These are phyloP conservation scores for Delphinella strobiligena DNA, from an alignment of 2,329 filamentous ascomycete genomes.

Conservation along the genomic window DNA sequence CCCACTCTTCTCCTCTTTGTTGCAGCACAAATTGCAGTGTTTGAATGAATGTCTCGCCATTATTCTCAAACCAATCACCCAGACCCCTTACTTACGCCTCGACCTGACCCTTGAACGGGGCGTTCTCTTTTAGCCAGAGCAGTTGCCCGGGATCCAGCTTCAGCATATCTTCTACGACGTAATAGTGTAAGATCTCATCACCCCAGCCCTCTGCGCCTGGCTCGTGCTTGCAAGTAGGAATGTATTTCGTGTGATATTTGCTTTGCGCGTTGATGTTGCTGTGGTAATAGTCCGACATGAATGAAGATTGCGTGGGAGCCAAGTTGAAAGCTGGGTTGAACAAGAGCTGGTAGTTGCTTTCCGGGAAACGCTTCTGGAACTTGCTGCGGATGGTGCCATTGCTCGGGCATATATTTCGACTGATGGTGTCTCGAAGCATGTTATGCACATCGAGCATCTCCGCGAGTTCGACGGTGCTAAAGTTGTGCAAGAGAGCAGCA, in stretches of 20 bases:
- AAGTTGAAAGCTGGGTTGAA: conserved; percentile 44
- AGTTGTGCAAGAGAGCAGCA: conserved; percentile 46
- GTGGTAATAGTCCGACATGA: conserved; percentile 9
- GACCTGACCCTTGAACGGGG: conserved; percentile 44
- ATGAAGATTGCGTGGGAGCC: conserved; percentile 22
- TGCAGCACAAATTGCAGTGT: conserved; percentile 45
- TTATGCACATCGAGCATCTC: conserved; percentile 48
- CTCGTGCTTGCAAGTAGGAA: conserved; percentile 12
- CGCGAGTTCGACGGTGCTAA: conserved; percentile 41
- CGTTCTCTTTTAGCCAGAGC: conserved; percentile 44
- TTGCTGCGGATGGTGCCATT: conserved; percentile 48
- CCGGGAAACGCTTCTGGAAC: conserved; percentile 44
- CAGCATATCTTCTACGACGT: conserved; percentile 52
- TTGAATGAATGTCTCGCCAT: conserved; percentile 50
- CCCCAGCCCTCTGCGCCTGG: conserved; percentile 51
- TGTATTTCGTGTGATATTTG: conserved; percentile 10
- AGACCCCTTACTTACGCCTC: conserved; percentile 39
- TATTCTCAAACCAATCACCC: conserved; percentile 52
- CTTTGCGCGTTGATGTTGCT: conserved; percentile 1
- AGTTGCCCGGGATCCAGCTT: conserved; percentile 51
- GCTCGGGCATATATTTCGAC: conserved; percentile 48
- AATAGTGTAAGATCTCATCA: conserved; percentile 51
- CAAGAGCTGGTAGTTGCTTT: conserved; percentile 35
- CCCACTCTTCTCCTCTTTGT: conserved; percentile 41
- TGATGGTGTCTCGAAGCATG: conserved; percentile 44